Percentiles rank a stretch among this genome's conserved stretches.
phyloP scores from a whole-genome alignment of 2,329 filamentous ascomycete genomes.

The Penicillium oxalicum region DNA sequence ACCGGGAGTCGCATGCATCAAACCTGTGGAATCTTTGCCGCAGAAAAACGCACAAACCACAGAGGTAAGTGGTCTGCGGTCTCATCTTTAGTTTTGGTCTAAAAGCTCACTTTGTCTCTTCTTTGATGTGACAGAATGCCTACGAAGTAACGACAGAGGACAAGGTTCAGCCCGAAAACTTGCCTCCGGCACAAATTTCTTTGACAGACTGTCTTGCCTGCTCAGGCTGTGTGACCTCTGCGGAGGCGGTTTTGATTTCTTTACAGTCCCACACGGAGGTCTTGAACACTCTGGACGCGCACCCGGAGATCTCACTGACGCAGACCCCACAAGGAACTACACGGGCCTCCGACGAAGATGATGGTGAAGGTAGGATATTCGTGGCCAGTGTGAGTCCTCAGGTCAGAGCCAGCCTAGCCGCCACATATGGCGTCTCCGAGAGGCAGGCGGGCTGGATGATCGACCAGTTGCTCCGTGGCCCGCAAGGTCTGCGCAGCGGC shows the following conservation, averaged over 20 bases:
- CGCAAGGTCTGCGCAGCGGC: conserved; percentile 61
- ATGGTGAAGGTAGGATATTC: conserved; percentile 63
- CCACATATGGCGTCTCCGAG: conserved; percentile 70
- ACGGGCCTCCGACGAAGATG: conserved; percentile 42
- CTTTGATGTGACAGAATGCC: conserved; percentile 41
- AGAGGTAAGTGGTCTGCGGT: conserved; percentile 33
- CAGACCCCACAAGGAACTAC: conserved; percentile 16
- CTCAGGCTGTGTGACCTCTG: conserved; percentile 94
- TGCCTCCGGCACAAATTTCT: conserved; percentile 80
- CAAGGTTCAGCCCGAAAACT: conserved; percentile 53
- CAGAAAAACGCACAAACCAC: conserved; percentile 47
- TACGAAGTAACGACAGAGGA: conserved; percentile 95
- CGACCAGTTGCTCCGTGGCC: conserved; percentile 67
- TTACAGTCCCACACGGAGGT: conserved; percentile 93
- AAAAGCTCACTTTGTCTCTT: conserved; percentile 13
- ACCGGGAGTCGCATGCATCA: conserved; percentile 95
- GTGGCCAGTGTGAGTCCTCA: conserved; percentile 92
- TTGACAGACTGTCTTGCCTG: conserved; percentile 96
- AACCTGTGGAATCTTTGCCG: conserved; percentile 89
- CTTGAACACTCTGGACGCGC: conserved; percentile 68
- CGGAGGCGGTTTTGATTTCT: conserved; percentile 92
- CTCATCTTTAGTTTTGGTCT: neutral
- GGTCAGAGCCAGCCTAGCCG: conserved; percentile 79
- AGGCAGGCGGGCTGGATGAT: conserved; percentile 74
- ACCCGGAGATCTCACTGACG: conserved; percentile 38